A percentile compares a stretch with the other conserved stretches of the same genome.
Evolutionary conservation across 352 stramenopile genomes (phyloP).

Genomic region (Phytophthora constricta): DNA sequence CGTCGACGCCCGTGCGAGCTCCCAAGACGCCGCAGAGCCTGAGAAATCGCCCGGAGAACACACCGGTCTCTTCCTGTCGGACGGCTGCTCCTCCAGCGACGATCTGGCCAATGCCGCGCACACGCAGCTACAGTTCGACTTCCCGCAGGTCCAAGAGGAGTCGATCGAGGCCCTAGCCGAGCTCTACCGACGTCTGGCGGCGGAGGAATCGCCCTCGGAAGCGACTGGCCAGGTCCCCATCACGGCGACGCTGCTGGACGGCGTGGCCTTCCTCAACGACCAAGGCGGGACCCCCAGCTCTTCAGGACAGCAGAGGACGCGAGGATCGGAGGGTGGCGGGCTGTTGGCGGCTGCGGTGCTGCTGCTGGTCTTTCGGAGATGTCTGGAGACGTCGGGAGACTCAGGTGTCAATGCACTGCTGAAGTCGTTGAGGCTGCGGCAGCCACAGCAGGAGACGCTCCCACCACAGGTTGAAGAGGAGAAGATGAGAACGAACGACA

Average conservation of each 20-base stretch:
- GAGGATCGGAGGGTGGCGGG: slow-evolving; percentile 41
- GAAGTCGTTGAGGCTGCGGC: slow-evolving; percentile 8
- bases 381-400: slow-evolving; percentile 35
- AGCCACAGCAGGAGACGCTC: slow-evolving; percentile 1
- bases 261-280: slow-evolving; percentile 57
- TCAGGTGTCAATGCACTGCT: slow-evolving; percentile 35
- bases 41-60: slow-evolving; percentile 22
- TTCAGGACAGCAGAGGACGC: slow-evolving; percentile 15
- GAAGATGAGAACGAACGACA: neutral
- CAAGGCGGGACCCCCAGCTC: slow-evolving; percentile 8
- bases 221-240: slow-evolving; percentile 29
- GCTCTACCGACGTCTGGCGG: slow-evolving; percentile 42
- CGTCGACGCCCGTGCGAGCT: slow-evolving; percentile 11
- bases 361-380: slow-evolving; percentile 44
- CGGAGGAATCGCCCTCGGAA: slow-evolving; percentile 9
- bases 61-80: slow-evolving; percentile 31
- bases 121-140: slow-evolving; percentile 65
- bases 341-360: slow-evolving; percentile 54
- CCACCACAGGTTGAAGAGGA: neutral
- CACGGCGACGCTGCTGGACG: slow-evolving; percentile 51
- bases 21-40: slow-evolving; percentile 18
- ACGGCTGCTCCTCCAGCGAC: neutral
- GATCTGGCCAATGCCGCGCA: slow-evolving; percentile 45
- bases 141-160: slow-evolving; percentile 44
- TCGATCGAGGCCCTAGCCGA: slow-evolving; percentile 51